Base-by-base conservation (phyloP, 1,284 basidiomycete genomes). In the Cutaneotrichosporon dermatis region DNA sequence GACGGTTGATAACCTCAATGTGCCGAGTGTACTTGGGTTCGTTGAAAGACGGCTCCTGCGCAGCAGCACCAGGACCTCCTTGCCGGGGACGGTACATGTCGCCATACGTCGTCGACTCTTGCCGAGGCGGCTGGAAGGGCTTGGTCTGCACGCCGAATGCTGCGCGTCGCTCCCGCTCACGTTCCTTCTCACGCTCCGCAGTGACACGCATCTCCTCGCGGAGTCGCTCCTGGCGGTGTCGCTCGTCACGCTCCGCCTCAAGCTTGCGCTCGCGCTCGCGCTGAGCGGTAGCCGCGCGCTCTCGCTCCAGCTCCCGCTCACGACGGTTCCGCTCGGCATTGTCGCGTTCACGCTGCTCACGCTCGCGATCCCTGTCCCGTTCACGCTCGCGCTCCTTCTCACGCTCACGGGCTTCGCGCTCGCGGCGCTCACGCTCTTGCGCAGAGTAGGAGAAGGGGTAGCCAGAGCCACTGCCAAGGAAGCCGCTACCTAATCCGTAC, bases 1-100 rank as follows among this genome's bases (percentile, higher is more conserved):
- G 70, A 3, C 64, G 64, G 57, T 73, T 69, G 51, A 73, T 61
- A 3, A 71, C 71, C 54, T 73, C 71, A 35, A 73, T 73, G 56
- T 70, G 69, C 4, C 66, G 58, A 1, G 64, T 61, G 57, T 63
- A 63, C 51, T 65, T 66, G 12, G 66, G 51, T 48, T 68, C 63
- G 15, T 63, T 16, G n/a, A 58, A 50, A 6, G 49, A 16, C 25
- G 59, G 48, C 13, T 50, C 42, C 2, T 54, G 46, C 41, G 33
- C 50, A 16, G 16, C 50, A 0, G 55, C 33, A 10, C 43, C 10
- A 15, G 53, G 34, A 9, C 25, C 25, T 25, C 25, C 25, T 25
- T 55, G 41, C 9, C 54, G 53, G 6, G 64, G 49, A 6, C 61
- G 60, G 52, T 65, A 62, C 16, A 62, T 41, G 56, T 65, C 63